A percentile compares a stretch with the other conserved stretches of the same genome.
Evolutionary conservation across 1,139 yeast species (phyloP).

Genomic region (Kodamaea plutei): DNA sequence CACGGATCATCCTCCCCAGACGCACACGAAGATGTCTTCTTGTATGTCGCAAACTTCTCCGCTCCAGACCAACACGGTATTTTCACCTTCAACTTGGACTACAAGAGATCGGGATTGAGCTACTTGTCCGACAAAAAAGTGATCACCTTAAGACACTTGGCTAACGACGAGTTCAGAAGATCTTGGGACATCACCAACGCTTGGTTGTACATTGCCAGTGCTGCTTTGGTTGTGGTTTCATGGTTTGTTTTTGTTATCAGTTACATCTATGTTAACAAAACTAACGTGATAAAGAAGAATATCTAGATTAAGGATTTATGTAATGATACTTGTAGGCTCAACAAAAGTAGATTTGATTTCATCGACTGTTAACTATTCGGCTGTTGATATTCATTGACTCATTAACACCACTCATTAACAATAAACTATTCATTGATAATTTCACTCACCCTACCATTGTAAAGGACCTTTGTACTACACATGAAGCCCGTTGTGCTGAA

Average conservation of each 20-base stretch:
- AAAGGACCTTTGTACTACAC: no score
- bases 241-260: constrained; percentile 74
- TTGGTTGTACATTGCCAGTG: constrained; percentile 82
- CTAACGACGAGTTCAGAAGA: constrained; percentile 92
- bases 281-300: constrained; percentile 30
- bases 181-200: constrained; percentile 92
- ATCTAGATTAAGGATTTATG: no score
- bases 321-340: no score
- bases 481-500: no score
- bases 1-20: no score
- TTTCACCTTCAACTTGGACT: constrained; percentile 80
- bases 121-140: constrained; percentile 62
- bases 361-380: no score
- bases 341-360: no score
- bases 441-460: no score
- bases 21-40: constrained; percentile 37
- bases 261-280: constrained; percentile 50
- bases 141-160: constrained; percentile 88
- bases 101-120: constrained; percentile 75
- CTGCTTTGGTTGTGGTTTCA: constrained; percentile 61
- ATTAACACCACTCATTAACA: no score
- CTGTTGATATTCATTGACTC: no score
- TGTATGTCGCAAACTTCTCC: constrained; percentile 47
- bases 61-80: constrained; percentile 97
- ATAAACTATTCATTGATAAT: no score